Evolutionary conservation across 2,329 filamentous ascomycete genomes (phyloP).

Genomic region (Dactylellina drechsleri): DNA sequence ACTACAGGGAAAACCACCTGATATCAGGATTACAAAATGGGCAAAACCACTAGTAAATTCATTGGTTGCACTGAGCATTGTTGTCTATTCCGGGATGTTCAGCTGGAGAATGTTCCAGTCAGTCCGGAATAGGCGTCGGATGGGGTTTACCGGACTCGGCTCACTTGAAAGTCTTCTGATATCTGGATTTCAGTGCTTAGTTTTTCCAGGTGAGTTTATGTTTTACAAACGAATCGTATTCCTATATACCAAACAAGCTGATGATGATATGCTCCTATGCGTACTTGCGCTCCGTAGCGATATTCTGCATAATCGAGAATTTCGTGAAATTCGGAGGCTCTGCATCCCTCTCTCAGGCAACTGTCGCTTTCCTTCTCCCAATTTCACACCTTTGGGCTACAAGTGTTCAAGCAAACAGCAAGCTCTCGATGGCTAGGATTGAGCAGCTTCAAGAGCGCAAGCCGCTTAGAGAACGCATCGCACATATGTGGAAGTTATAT

Average conservation of each 20-base stretch:
- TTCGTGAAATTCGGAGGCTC: conserved; percentile 66
- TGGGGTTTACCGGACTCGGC: conserved; percentile 47
- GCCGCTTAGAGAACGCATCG: conserved; percentile 50
- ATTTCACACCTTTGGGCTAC: conserved; percentile 74
- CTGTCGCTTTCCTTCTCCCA: conserved; percentile 72
- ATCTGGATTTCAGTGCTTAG: conserved; percentile 40
- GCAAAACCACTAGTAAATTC: conserved; percentile 44
- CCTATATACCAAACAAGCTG: too few relatives aligned
- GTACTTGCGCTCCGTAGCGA: conserved; percentile 62
- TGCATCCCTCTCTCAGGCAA: conserved; percentile 67
- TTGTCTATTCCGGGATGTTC: conserved; percentile 55
- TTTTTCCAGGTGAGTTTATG: conserved; percentile 26
- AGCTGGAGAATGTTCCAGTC: conserved; percentile 33
- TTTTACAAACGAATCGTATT: too few relatives aligned
- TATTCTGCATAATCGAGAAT: conserved; percentile 71
- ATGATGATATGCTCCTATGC: too few relatives aligned
- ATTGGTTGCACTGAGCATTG: conserved; percentile 38
- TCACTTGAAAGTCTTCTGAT: conserved; percentile 46
- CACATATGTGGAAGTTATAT: conserved; percentile 21
- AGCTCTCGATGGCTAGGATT: conserved; percentile 67
- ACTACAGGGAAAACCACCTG: conserved; percentile 60
- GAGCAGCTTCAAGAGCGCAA: conserved; percentile 53
- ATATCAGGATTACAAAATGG: conserved; percentile 43
- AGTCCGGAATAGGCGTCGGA: conserved; percentile 21
- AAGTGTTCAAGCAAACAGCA: conserved; percentile 66